Percentiles rank a stretch among this genome's conserved stretches.
phyloP scores from a whole-genome alignment of 129 eudicot species.

The Logfia minima region DNA sequence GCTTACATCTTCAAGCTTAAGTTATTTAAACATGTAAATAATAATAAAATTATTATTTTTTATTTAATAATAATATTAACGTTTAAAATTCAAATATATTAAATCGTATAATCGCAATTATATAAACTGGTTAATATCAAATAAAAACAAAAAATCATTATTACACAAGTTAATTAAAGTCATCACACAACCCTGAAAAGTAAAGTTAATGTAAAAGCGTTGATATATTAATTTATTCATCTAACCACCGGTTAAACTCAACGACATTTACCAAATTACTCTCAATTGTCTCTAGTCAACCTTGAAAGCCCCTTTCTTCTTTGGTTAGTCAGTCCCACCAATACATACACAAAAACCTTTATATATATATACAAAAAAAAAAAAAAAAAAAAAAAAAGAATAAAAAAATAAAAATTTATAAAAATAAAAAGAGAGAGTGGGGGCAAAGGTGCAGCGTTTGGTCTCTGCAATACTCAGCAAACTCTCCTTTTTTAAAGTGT shows the following conservation, averaged over 20 bases:
- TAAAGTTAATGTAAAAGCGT: constrained; percentile 22
- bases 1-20: no score
- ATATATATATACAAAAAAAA: constrained; percentile 11
- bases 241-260: neutral
- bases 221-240: constrained; percentile 7
- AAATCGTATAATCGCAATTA: no score
- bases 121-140: no score
- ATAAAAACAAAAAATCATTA: neutral
- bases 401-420: constrained; percentile 7
- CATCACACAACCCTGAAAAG: constrained; percentile 4
- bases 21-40: no score
- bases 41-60: no score
- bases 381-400: constrained; percentile 4
- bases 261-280: constrained; percentile 13
- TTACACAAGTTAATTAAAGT: neutral
- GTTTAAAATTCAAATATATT: no score
- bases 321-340: constrained; percentile 33
- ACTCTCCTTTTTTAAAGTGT: constrained; percentile 41
- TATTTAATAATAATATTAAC: no score
- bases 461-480: constrained; percentile 46
- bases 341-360: constrained; percentile 16
- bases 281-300: constrained; percentile 31
- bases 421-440: constrained; percentile 22
- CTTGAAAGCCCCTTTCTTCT: constrained; percentile 30
- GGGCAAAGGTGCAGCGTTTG: constrained; percentile 59